Conservation (phyloP, 805 yeast genomes). For the Henningerozyma blattae region DNA sequence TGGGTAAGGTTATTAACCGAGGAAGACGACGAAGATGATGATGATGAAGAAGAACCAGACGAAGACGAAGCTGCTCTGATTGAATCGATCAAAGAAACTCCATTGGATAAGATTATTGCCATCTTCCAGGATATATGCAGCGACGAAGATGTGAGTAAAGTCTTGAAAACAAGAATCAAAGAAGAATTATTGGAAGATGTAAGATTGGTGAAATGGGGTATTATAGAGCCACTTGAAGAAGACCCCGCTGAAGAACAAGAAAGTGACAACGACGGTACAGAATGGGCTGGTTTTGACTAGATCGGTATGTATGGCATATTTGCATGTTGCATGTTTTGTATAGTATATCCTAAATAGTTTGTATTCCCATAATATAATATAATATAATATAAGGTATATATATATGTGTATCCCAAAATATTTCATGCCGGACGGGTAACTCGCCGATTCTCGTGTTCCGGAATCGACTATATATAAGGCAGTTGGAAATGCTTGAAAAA, state of each 20-base stretch:
- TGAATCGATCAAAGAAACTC: conserved; percentile 33
- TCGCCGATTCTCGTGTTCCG: no score
- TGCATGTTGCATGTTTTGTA: no score
- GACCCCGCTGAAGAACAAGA: conserved; percentile 20
- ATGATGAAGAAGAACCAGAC: conserved; percentile 32
- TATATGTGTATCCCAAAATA: no score
- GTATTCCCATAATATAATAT: no score
- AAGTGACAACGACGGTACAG: conserved; percentile 17
- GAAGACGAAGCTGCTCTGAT: conserved; percentile 22
- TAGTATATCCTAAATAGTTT: no score
- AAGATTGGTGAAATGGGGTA: conserved; percentile 56
- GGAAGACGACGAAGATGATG: conserved; percentile 34
- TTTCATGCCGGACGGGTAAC: no score
- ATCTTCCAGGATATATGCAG: conserved; percentile 46
- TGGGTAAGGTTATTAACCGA: conserved; percentile 53
- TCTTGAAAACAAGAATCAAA: conserved; percentile 49
- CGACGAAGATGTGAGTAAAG: conserved; percentile 41
- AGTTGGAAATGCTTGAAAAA: no score
- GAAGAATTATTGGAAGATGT: conserved; percentile 57
- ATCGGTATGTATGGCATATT: no score
- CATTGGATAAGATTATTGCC: conserved; percentile 41
- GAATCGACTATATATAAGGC: no score
- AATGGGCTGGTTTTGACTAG: no score
- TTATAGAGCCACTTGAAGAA: conserved; percentile 22
- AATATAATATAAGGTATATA: no score